These are phyloP conservation scores for Lunularia cruciata DNA, from an alignment of 225 moss, liverwort and hornwort species.

Conservation along the genomic window DNA sequence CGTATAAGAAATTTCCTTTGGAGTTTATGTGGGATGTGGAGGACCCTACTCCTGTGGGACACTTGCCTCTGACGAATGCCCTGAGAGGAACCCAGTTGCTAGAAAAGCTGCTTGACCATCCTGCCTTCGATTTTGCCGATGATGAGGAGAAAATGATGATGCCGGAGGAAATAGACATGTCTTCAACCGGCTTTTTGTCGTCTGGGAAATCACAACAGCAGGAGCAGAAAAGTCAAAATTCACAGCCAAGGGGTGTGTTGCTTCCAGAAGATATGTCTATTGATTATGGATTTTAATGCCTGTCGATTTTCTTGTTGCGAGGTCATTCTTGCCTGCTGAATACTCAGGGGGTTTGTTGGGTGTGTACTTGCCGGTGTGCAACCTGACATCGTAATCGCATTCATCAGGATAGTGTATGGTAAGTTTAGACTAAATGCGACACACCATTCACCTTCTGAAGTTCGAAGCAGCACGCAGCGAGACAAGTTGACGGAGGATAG, in stretches of 20 bases:
- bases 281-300: slow-evolving; percentile 40
- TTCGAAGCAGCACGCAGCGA: not conserved
- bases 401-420: no score
- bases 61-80: slow-evolving; percentile 89
- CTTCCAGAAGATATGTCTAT: slow-evolving; percentile 25
- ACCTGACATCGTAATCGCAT: not conserved
- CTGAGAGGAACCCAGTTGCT: slow-evolving; percentile 80
- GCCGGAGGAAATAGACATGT: slow-evolving; percentile 30
- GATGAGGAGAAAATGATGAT: slow-evolving; percentile 53
- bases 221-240: not conserved
- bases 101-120: slow-evolving; percentile 68
- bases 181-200: slow-evolving; percentile 5
- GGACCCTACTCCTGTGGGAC: slow-evolving; percentile 76
- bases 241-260: not conserved
- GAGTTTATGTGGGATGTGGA: slow-evolving; percentile 91
- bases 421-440: not conserved
- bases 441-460: not conserved
- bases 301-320: not conserved
- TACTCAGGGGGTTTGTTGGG: not conserved
- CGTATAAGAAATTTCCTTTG: slow-evolving; percentile 85
- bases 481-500: not conserved
- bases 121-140: slow-evolving; percentile 74
- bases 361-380: not conserved
- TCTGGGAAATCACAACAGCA: slow-evolving; percentile 1
- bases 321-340: slow-evolving; percentile 16